phyloP scores from a whole-genome alignment of 2,329 filamentous ascomycete genomes.

The Fusarium zealandicum region DNA sequence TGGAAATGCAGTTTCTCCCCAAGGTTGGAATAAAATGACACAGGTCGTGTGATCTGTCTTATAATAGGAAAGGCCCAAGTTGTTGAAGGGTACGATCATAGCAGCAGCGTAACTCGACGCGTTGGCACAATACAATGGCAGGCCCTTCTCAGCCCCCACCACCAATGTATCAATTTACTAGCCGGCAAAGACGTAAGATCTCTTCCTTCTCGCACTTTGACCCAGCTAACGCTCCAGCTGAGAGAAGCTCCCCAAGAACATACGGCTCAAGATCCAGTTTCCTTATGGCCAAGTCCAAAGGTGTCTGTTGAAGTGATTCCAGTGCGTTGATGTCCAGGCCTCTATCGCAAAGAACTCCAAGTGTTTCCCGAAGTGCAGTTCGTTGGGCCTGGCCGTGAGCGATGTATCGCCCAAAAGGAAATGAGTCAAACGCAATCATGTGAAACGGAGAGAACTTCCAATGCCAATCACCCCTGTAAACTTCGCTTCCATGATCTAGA shows the following conservation, averaged over 20 bases:
- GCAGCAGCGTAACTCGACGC: no score
- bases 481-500: background rate
- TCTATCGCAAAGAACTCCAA: background rate
- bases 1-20: no score
- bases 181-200: no score
- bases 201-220: no score
- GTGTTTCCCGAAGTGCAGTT: background rate
- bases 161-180: no score
- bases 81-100: no score
- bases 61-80: no score
- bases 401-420: background rate
- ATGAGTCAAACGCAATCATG: background rate
- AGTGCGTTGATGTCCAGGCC: background rate
- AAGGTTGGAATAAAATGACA: no score
- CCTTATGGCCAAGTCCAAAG: background rate
- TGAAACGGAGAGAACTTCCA: background rate
- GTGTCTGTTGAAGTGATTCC: background rate
- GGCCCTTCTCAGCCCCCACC: no score
- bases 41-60: no score
- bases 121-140: no score
- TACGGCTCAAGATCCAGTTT: slow-evolving; percentile 3
- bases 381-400: background rate
- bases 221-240: background rate
- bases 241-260: slow-evolving; percentile 1
- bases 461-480: background rate